Base-by-base conservation (phyloP, 768 basidiomycete genomes). In the Butyriboletus loyo region DNA sequence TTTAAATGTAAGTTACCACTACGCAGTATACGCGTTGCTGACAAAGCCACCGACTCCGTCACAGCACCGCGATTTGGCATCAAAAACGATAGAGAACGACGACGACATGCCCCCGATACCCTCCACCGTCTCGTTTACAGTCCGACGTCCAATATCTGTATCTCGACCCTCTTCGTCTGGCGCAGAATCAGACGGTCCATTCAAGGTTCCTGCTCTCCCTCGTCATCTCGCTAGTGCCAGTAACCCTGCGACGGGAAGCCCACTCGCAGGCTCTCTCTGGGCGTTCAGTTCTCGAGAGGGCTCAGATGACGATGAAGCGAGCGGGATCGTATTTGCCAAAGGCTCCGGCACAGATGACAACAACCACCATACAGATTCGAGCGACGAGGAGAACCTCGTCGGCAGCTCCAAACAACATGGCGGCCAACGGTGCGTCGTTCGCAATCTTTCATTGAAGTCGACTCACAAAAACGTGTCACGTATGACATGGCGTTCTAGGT, bases 391-490 rank as follows among this genome's bases (percentile, higher is more conserved):
- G 30, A 83, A 88, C 66, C 76, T 89, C 9, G 82, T 89, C 48
- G 80, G 84, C 3, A 83, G 81, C 6, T 88, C 90, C 60, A 85
- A 87, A 65, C 77, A 78, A 52, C 84, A 87, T 54, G 83, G 87
- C 34, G 83, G 83, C 57, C 82, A 89, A 84, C 89, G 92, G 92
- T 94, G 86, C 79, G 92, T 90, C 65, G 6, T 32, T 50, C 15
- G 45, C 52, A 13, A n/a, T 28, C 25, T 37, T 37, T 28, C 44
- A 44, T 79, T 75, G 78, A 78, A 72, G 77, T 81, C 82, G 88
- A 81, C 88, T 91, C 84, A 89, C 86, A 81, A 63, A 73, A 73
- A 86, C 86, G 59, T 56, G 56, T 61, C 49, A 49, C 31, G 11
- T 21, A 22, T 55, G 27, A 34, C 32, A 25, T 39, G 3, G 1